phyloP scores from a whole-genome alignment of 2,329 filamentous ascomycete genomes.

The Colletotrichum zoysiae region DNA sequence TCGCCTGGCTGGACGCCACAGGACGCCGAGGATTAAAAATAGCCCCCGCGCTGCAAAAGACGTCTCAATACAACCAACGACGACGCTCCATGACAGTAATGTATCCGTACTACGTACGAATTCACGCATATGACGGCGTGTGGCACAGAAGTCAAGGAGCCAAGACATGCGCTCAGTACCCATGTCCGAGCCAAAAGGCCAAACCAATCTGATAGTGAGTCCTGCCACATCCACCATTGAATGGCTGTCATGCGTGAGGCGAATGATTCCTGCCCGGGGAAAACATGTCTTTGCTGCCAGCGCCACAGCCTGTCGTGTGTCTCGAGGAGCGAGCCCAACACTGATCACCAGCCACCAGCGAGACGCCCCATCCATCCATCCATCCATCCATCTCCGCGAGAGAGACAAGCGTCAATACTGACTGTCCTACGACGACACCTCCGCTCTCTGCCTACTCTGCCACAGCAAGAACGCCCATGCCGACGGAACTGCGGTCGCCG shows the following conservation, averaged over 20 bases:
- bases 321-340: constrained; percentile 4
- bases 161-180: background rate
- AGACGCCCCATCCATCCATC: background rate
- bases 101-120: constrained; percentile 9
- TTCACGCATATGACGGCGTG: background rate
- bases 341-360: constrained; percentile 15
- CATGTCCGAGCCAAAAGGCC: background rate
- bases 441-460: background rate
- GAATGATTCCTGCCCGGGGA: background rate
- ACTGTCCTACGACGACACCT: background rate
- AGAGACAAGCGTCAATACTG: constrained; percentile 4
- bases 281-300: constrained; percentile 20
- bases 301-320: constrained; percentile 18
- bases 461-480: constrained; percentile 5
- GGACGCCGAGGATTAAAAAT: constrained; percentile 22
- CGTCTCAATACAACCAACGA: constrained; percentile 15
- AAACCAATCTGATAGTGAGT: constrained; percentile 1
- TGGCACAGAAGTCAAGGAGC: background rate
- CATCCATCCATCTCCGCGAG: background rate
- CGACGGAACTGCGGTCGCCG: background rate
- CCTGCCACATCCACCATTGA: background rate
- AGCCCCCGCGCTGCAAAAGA: constrained; percentile 3
- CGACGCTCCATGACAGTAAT: background rate
- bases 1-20: constrained; percentile 15
- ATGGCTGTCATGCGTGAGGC: background rate